Percentiles rank a stretch among this genome's conserved stretches.
phyloP scores from a whole-genome alignment of 768 basidiomycete genomes.

The Tylopilus rubrobrunneus region DNA sequence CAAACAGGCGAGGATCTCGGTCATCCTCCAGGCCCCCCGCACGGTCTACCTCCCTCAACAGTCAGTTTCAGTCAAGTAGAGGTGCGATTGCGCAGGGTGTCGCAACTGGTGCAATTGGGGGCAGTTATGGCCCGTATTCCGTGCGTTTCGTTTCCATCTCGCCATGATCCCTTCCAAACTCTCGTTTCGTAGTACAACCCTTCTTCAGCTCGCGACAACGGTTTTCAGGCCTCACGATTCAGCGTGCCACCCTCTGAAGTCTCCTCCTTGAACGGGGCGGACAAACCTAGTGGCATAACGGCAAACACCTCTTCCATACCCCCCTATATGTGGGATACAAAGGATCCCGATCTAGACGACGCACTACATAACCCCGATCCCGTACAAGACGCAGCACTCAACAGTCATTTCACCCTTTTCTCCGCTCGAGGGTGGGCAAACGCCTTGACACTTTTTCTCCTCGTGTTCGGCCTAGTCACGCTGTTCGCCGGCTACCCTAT shows the following conservation, averaged over 20 bases:
- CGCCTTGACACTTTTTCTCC: conserved; percentile 62
- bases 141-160: conserved; percentile 39
- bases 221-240: conserved; percentile 52
- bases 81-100: conserved; percentile 70
- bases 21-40: conserved; percentile 23
- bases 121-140: conserved; percentile 84
- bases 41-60: conserved; percentile 26
- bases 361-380: conserved; percentile 86
- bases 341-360: conserved; percentile 87
- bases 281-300: conserved; percentile 29
- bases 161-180: not conserved
- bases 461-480: conserved; percentile 64
- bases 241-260: conserved; percentile 50
- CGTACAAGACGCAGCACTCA: conserved; percentile 56
- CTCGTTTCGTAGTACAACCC: conserved; percentile 51
- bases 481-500: conserved; percentile 91
- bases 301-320: conserved; percentile 61
- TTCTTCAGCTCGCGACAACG: conserved; percentile 35
- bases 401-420: conserved; percentile 65
- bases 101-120: conserved; percentile 75
- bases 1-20: conserved; percentile 28
- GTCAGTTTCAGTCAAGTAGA: conserved; percentile 37
- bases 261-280: conserved; percentile 36
- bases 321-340: conserved; percentile 70
- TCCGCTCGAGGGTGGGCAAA: conserved; percentile 85